A percentile compares a stretch with the other conserved stretches of the same genome.
These are phyloP conservation scores for Penicillium italicum DNA, from an alignment of 2,329 filamentous ascomycete genomes.

Conservation along the genomic window DNA sequence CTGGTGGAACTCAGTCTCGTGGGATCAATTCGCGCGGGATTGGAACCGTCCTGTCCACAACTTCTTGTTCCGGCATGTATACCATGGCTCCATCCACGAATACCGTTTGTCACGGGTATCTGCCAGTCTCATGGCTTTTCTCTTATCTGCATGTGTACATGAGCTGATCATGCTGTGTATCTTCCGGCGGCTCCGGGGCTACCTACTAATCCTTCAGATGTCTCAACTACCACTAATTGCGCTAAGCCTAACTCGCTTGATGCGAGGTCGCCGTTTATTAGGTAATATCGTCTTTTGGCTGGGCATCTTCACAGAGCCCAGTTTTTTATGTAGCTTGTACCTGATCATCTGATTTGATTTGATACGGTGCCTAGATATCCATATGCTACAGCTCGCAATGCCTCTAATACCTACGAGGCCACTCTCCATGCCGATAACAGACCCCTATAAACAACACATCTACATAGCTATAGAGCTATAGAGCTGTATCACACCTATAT, in stretches of 20 bases:
- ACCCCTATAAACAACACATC: not conserved
- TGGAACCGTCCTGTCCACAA: constrained; percentile 81
- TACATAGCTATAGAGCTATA: not conserved
- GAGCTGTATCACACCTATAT: not conserved
- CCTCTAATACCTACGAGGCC: not conserved
- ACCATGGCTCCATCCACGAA: constrained; percentile 71
- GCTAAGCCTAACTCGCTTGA: constrained; percentile 61
- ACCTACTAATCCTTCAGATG: constrained; percentile 60
- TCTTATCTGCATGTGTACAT: constrained; percentile 67
- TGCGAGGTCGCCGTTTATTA: constrained; percentile 59
- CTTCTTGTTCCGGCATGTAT: constrained; percentile 74
- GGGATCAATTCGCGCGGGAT: constrained; percentile 69
- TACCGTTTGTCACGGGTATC: constrained; percentile 66
- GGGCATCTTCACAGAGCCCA: constrained; percentile 73
- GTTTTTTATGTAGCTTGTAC: constrained; percentile 55
- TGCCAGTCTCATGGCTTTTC: constrained; percentile 72
- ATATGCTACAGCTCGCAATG: not conserved
- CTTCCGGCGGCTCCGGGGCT: constrained; percentile 49
- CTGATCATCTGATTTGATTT: constrained; percentile 14
- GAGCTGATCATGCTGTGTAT: constrained; percentile 78
- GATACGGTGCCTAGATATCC: not conserved
- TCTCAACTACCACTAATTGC: constrained; percentile 67
- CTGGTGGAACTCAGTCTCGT: constrained; percentile 52
- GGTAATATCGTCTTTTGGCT: constrained; percentile 77
- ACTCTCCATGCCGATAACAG: not conserved